Percentiles rank a stretch among this genome's conserved stretches.
Evolutionary conservation across 1,284 basidiomycete species (phyloP).

Genomic region (Neotropicomus parvogracilis): DNA sequence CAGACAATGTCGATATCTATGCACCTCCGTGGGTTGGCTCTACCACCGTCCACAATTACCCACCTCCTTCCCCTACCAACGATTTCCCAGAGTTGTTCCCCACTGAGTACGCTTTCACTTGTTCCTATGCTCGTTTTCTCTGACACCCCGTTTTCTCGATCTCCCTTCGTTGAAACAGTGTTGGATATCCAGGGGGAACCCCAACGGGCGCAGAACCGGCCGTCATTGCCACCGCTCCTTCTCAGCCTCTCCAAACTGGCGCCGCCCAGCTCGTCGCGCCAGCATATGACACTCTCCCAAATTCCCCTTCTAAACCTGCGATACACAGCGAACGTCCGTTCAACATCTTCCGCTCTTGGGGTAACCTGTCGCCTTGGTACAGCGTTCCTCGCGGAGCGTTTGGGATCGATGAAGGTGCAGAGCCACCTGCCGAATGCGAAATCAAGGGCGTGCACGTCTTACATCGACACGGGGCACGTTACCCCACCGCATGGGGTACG

Average conservation of each 20-base stretch:
- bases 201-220: conserved; percentile 82
- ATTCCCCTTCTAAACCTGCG: conserved; percentile 3
- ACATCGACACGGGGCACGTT: conserved; percentile 78
- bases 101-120: conserved; percentile 38
- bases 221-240: conserved; percentile 73
- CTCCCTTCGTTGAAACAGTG: conserved; percentile 24
- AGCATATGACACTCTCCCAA: conserved; percentile 16
- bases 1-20: conserved; percentile 15
- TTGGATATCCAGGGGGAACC: conserved; percentile 80
- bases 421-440: conserved; percentile 64
- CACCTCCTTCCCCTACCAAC: conserved; percentile 71
- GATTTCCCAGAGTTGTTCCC: conserved; percentile 67
- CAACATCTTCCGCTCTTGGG: conserved; percentile 74
- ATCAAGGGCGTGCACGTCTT: conserved; percentile 74
- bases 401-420: conserved; percentile 69
- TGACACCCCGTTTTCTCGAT: neutral
- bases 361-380: conserved; percentile 83
- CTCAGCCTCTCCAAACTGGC: conserved; percentile 70
- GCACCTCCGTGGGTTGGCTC: conserved; percentile 69
- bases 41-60: conserved; percentile 62
- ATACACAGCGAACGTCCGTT: conserved; percentile 36
- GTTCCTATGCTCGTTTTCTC: neutral
- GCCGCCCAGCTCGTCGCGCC: conserved; percentile 64
- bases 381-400: conserved; percentile 67
- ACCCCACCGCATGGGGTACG: conserved; percentile 71